Evolutionary conservation across 2,329 filamentous ascomycete species (phyloP), one percentile per base, ranked within the genome.

Genomic region (Fusarium oxysporum): DNA sequence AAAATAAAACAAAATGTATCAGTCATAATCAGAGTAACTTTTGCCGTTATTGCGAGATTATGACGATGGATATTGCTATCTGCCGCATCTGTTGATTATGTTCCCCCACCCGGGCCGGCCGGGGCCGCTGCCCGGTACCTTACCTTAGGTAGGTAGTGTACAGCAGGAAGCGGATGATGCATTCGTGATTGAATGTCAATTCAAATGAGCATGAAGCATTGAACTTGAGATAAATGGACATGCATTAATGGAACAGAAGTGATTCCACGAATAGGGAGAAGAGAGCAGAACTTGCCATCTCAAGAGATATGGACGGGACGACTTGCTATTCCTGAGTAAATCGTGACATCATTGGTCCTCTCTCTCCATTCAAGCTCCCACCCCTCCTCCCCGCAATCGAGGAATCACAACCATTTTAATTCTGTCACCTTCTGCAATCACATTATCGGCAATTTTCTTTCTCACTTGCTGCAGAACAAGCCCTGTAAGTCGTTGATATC

Each of bases 341-440:
- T 72, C 41, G 57, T 72, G 70, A 72, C 70, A 71, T 73, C 70
- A 73, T 61, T 71, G 40, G 59, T 50, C 62, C 44, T 43, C 60
- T 47, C 60, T 47, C 40, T n/a, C 44, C 25, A 23, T 54, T n/a
- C 19, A 17, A 68, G 57, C 68, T 67, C 35, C 54, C 64, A 48
- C 70, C 66, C 62, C 62, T 73, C 58, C 54, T 59, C 71, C 71
- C 71, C 71, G 40, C 71, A 70, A 35, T 60, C 50, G 28, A 44
- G 48, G 50, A 58, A 63, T 61, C 47, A 45, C 47, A 45, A 13
- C 51, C 23, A 41, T 44, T 35, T 69, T 58, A 40, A 38, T 56
- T 47, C 62, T 59, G 33, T 41, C 43, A 50, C 33, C 37, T 53
- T 54, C 25, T 56, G 21, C 32, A 38, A 51, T 43, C 45, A 40